Base-by-base conservation (phyloP, 306 rosid genomes). In the Comarum palustre region DNA sequence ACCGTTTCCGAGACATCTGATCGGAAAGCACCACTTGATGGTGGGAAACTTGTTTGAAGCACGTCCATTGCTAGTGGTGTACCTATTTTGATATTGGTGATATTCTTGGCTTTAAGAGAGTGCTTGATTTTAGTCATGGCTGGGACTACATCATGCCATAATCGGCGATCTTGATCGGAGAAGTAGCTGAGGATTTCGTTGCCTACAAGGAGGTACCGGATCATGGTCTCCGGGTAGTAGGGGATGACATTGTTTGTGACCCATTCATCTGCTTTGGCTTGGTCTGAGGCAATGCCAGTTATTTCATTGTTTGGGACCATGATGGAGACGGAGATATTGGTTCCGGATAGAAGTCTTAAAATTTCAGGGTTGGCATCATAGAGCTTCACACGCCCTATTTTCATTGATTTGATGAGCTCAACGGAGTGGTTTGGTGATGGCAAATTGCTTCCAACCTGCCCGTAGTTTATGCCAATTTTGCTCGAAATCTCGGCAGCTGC, bases 11-110 rank as follows among this genome's bases (percentile, higher is more conserved):
- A 80, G 19, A 87, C 52, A 10, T 90, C 83, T 0, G 81, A 16
- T 32, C 90, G 62, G 74, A 93, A 90, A 3, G 13, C n/a, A 5
- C 82, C 88, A 0, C 69, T 70, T 17, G 98, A 90, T 0, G 93
- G 96, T 9, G 97, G 96, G 60, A 83, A 87, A 3, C 89, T 69
- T 13, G 97, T 69, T 68, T 80, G 76, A 43, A 93, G 25, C 8
- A 81, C 82, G 73, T 89, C 92, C 97, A 90, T 90, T 61, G 98
- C 96, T 8, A 90, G 67, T 12, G 98, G 90, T 73, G 97, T 89
- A 25, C 98, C 83, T 2, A 89, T 78, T 84, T 82, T 85, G 86
- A 93, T 79, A 62, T 67, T 45, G 16, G 12, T 63, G 31, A 93
- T 87, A 7, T 78, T 81, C 0, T 69, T 73, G 45, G 78, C 59